Conservation (phyloP, 257 asterid species). For the Ocimum tenuiflorum region DNA sequence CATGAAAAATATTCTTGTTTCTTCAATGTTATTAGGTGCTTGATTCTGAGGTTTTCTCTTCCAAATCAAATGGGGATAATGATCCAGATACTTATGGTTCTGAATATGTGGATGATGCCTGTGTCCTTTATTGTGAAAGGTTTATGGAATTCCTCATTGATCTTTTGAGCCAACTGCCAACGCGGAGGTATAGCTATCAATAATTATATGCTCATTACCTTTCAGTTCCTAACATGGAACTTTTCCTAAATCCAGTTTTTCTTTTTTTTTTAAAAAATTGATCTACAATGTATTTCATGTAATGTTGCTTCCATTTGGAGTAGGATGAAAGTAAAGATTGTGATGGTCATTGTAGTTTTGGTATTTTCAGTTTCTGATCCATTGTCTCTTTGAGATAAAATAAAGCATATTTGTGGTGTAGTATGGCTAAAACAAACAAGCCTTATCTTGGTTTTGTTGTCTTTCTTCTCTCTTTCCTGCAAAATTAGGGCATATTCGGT, state of each 20-base stretch:
- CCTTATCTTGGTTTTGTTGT: not conserved
- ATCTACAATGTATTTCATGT: not conserved
- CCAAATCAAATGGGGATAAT: conserved; percentile 32
- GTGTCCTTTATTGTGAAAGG: conserved; percentile 82
- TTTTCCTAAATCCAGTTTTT: too few species aligned
- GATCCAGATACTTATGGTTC: conserved; percentile 27
- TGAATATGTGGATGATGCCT: conserved; percentile 57
- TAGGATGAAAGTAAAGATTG: conserved; percentile 11
- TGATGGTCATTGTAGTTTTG: conserved; percentile 6
- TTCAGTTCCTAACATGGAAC: not conserved
- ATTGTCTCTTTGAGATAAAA: not conserved
- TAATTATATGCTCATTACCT: not conserved
- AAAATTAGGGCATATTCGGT: not conserved
- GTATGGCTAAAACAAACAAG: not conserved
- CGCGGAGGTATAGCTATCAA: conserved; percentile 63
- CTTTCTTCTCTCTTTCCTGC: not conserved
- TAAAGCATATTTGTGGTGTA: not conserved
- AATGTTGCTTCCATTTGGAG: not conserved
- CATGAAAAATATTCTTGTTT: conserved; percentile 18
- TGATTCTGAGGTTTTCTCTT: conserved; percentile 60
- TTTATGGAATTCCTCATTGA: conserved; percentile 97
- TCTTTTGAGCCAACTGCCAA: conserved; percentile 97
- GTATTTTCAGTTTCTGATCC: not conserved
- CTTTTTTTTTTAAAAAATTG: not conserved
- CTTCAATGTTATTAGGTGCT: conserved; percentile 53